Base-by-base conservation (phyloP, 148 eudicot genomes). In the Vaccinium corymbosum region DNA sequence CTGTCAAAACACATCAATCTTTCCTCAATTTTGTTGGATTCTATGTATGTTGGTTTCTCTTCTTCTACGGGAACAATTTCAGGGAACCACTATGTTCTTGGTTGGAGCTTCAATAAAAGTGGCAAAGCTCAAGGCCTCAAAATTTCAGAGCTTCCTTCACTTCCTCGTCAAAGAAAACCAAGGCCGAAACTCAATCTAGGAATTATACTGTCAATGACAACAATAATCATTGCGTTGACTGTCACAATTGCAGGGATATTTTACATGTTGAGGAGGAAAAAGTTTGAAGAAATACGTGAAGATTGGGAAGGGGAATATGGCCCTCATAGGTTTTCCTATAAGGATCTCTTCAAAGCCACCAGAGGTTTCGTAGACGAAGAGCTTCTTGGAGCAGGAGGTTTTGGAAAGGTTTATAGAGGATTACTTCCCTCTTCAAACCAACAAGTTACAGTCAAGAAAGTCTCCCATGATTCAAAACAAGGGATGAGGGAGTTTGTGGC, bases 351-450 rank as follows among this genome's bases (percentile, higher is more conserved):
- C 51, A 51, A 78, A 32, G 90, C 89, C 10, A 90, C 90, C 29
- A 87, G 84, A 75, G 90, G 90, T 76, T 90, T 90, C 49, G 81
- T 79, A 82, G 86, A 85, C 46, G 77, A 79, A 13, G 88, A 85
- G 49, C 77, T 88, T 46, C 79, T 87, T 4, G 92, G 92, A 64
- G 83, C 83, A 78, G 90, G 91, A 32, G 90, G 89, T 56, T 90
- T 90, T 15, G 91, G 91, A 8, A 90, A 88, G 68, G 92, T 90
- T 80, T 90, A 90, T 75, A 88, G 71, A 87, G 92, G 92, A 13
- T 32, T 85, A 4, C 79, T 88, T 77, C 82, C 87, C 14, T 51
- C 61, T 80, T 81, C 46, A 6, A 64, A 84, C 12, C 32, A 59
- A 55, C 74, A 85, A 80, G 80, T 90, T 46, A 90, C 90, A 1